A percentile compares a stretch with the other conserved stretches of the same genome.
Conservation (phyloP, 306 rosid species). For the Corylus heterophylla region DNA sequence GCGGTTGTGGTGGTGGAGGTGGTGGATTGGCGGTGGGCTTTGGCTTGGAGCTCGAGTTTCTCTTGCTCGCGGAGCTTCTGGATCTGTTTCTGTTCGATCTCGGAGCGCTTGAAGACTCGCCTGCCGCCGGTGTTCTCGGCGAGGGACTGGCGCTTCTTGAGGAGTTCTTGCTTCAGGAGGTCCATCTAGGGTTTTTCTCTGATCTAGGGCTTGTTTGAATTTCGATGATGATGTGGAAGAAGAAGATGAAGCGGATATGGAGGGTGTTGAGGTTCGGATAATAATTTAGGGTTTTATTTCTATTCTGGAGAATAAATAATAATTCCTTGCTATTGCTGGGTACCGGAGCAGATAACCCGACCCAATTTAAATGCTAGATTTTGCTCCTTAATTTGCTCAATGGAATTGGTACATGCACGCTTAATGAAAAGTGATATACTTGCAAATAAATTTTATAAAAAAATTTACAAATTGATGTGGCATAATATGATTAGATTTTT, state of each 20-base stretch:
- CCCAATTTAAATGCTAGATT: too few species aligned
- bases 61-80: slow-evolving; percentile 92
- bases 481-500: too few species aligned
- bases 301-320: too few species aligned
- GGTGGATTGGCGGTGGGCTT: slow-evolving; percentile 55
- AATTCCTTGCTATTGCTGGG: too few species aligned
- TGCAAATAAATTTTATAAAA: too few species aligned
- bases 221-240: background rate
- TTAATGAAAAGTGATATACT: too few species aligned
- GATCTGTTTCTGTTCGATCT: slow-evolving; percentile 77
- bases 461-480: too few species aligned
- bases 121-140: slow-evolving; percentile 80
- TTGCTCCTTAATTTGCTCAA: too few species aligned
- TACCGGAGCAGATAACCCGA: too few species aligned
- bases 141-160: slow-evolving; percentile 74
- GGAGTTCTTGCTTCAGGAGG: slow-evolving; percentile 77
- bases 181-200: slow-evolving; percentile 63
- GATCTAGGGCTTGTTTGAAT: slow-evolving; percentile 17
- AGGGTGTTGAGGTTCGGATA: background rate
- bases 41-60: slow-evolving; percentile 86
- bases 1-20: slow-evolving; percentile 35
- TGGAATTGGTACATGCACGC: too few species aligned
- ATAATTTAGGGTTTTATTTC: too few species aligned
- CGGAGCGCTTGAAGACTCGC: slow-evolving; percentile 86
- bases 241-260: background rate